phyloP scores from a whole-genome alignment of 2,329 filamentous ascomycete species.

The Emericellopsis cladophorae region DNA sequence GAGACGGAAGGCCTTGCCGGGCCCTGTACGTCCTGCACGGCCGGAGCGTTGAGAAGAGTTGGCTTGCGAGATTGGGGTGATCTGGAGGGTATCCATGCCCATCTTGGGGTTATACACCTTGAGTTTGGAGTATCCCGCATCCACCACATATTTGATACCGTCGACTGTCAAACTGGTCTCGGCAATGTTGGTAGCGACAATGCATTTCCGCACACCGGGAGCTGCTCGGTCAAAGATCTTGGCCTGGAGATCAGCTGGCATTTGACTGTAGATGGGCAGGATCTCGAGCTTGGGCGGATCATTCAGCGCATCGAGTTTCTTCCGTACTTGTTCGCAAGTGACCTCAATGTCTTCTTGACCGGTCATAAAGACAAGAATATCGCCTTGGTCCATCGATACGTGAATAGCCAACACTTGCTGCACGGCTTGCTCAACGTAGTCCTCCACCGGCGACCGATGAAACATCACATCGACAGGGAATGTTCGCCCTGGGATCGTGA shows the following conservation, averaged over 20 bases:
- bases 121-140: conserved; percentile 89
- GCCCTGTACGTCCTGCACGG: conserved; percentile 85
- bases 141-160: conserved; percentile 98
- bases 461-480: conserved; percentile 97
- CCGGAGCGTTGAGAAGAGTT: conserved; percentile 91
- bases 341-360: conserved; percentile 97
- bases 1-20: conserved; percentile 86
- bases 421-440: conserved; percentile 94
- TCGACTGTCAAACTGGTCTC: conserved; percentile 97
- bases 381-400: conserved; percentile 82
- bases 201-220: conserved; percentile 88
- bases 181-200: conserved; percentile 96
- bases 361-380: conserved; percentile 98
- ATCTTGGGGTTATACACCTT: conserved; percentile 98
- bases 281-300: conserved; percentile 93
- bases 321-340: conserved; percentile 85
- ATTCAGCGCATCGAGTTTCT: conserved; percentile 77
- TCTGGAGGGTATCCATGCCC: conserved; percentile 98
- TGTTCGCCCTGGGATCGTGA: conserved; percentile 88
- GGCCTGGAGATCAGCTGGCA: conserved; percentile 94
- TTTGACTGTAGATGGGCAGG: conserved; percentile 96
- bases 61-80: conserved; percentile 94
- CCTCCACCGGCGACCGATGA: conserved; percentile 86
- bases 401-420: conserved; percentile 94
- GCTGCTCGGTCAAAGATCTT: conserved; percentile 93